Conservation (phyloP, 2,329 filamentous ascomycete species). For the Emmonsiellopsis sp. region DNA sequence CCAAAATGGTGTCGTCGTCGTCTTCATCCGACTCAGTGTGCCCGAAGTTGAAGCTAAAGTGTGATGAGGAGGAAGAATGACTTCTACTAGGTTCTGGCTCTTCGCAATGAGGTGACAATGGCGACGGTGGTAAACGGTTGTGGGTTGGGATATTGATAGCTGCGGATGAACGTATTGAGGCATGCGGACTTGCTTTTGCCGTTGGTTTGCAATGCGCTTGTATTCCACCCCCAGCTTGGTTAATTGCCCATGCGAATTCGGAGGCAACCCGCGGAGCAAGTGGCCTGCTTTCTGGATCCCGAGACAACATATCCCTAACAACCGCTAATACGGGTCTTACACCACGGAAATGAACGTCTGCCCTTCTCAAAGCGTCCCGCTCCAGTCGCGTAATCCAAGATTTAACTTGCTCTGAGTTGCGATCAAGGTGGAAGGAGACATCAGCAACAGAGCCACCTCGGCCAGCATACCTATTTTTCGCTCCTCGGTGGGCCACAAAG, state of each 20-base stretch:
- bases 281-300: constrained; percentile 23
- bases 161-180: neutral
- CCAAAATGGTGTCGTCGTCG: neutral
- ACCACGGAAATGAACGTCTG: constrained; percentile 28
- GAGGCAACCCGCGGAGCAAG: constrained; percentile 22
- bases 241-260: constrained; percentile 16
- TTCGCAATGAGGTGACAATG: neutral
- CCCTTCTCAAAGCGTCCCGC: constrained; percentile 36
- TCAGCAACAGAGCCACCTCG: constrained; percentile 43
- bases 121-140: neutral
- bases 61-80: neutral
- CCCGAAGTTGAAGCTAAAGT: neutral
- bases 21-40: neutral
- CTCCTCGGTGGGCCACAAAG: constrained; percentile 46
- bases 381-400: constrained; percentile 46
- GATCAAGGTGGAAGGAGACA: constrained; percentile 45
- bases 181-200: neutral
- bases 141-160: neutral
- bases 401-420: constrained; percentile 45
- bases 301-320: constrained; percentile 27
- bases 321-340: constrained; percentile 30
- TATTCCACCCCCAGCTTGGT: constrained; percentile 9
- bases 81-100: neutral
- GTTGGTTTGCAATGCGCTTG: neutral
- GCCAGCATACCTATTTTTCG: constrained; percentile 40